phyloP scores from a whole-genome alignment of 2,329 filamentous ascomycete genomes.

The Scopulariopsis brevicaulis region DNA sequence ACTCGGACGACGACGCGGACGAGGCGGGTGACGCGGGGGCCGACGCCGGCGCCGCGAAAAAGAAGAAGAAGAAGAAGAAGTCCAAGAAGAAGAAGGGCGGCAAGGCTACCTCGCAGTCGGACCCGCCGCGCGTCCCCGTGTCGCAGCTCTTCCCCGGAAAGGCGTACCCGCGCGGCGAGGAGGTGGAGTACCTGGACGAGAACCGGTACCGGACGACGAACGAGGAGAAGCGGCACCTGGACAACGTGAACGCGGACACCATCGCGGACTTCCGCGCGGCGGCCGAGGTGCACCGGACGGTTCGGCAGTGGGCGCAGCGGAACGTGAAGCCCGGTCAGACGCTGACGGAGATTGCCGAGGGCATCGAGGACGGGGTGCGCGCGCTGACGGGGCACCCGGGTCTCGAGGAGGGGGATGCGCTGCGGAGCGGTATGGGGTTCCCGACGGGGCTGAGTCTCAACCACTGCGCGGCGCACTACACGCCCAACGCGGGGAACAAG shows the following conservation, averaged over 20 bases:
- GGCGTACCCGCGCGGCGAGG: slow-evolving; percentile 66
- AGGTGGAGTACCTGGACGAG: slow-evolving; percentile 66
- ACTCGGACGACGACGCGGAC: slow-evolving; percentile 42
- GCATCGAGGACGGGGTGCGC: slow-evolving; percentile 68
- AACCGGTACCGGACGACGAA: slow-evolving; percentile 69
- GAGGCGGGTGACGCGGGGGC: slow-evolving; percentile 10
- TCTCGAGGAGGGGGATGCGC: slow-evolving; percentile 59
- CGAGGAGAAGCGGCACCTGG: slow-evolving; percentile 73
- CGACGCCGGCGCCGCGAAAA: slow-evolving; percentile 15
- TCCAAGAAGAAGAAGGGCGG: slow-evolving; percentile 62
- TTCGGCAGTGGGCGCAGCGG: slow-evolving; percentile 65
- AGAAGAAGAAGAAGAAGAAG: slow-evolving; percentile 77
- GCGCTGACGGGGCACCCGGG: slow-evolving; percentile 61
- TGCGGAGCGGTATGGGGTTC: slow-evolving; percentile 68
- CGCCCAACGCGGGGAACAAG: slow-evolving; percentile 69
- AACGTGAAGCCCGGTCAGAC: slow-evolving; percentile 66
- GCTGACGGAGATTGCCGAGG: slow-evolving; percentile 65
- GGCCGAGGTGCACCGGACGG: slow-evolving; percentile 67
- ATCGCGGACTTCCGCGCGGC: slow-evolving; percentile 64
- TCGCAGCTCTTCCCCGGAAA: slow-evolving; percentile 63
- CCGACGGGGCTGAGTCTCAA: slow-evolving; percentile 70
- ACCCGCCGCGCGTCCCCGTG: slow-evolving; percentile 63
- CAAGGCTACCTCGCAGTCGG: slow-evolving; percentile 58
- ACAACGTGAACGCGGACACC: slow-evolving; percentile 66
- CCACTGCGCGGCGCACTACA: slow-evolving; percentile 69